Percentiles rank a stretch among this genome's conserved stretches.
These are phyloP conservation scores for Malus fusca DNA, from an alignment of 306 rosid species.

Conservation along the genomic window DNA sequence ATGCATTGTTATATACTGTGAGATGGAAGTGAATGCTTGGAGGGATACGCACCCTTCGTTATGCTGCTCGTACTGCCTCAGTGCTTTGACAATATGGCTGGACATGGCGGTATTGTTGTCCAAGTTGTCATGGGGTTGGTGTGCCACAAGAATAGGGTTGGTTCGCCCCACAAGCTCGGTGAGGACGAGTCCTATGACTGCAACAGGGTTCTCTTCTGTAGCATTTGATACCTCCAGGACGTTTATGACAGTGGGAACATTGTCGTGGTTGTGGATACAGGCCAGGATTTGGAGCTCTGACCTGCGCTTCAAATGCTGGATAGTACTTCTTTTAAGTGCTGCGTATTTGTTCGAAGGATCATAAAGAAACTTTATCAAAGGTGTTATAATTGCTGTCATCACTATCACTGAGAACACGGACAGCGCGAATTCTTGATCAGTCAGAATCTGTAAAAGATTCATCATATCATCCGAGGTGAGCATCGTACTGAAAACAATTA, in stretches of 20 bases:
- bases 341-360: conserved; percentile 43
- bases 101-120: neutral
- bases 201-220: conserved; percentile 31
- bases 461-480: neutral
- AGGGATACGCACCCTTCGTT: conserved; percentile 30
- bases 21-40: conserved; percentile 47
- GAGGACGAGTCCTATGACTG: conserved; percentile 39
- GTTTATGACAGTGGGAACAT: conserved; percentile 40
- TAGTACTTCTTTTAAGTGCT: conserved; percentile 24
- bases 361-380: conserved; percentile 30
- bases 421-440: conserved; percentile 39
- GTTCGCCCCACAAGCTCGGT: conserved; percentile 47
- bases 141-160: conserved; percentile 45
- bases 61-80: conserved; percentile 29
- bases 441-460: conserved; percentile 26
- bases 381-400: conserved; percentile 41
- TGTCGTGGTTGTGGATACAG: conserved; percentile 39
- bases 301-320: conserved; percentile 40
- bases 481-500: neutral
- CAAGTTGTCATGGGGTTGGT: conserved; percentile 15
- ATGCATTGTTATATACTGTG: conserved; percentile 29
- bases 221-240: conserved; percentile 58
- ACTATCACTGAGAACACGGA: conserved; percentile 21
- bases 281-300: conserved; percentile 45
- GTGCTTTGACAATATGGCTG: conserved; percentile 35